Base-by-base conservation (phyloP, 352 stramenopile species). In the Blastocystis sp. region DNA sequence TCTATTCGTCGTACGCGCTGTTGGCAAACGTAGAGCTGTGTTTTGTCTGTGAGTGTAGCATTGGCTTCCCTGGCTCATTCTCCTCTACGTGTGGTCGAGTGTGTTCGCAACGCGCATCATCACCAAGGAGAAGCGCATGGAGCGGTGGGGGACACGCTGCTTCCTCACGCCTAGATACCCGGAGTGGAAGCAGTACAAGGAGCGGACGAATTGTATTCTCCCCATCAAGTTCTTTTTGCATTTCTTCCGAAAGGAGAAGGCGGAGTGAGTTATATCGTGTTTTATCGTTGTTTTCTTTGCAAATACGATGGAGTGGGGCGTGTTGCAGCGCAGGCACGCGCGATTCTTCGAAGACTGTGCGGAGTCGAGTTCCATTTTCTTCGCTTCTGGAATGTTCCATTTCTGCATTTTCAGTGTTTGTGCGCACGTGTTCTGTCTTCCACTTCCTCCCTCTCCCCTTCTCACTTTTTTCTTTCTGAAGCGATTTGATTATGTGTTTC, bases 31-130 rank as follows among this genome's bases (percentile, higher is more conserved):
- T 85, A 71, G 24, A 39, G 21, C 10, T 71, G 19, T 9, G 31
- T 19, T 35, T 24, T 3, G 13, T 6, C 3, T 31, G 21, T 24
- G 3, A n/a, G 3, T 24, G 29, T 85, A 85, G 74, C 74, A 85
- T 85, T 71, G 59, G 74, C 45, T 85, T 31, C 74, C 74, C 3
- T 85, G 59, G 59, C 19, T 85, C 16, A 85, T 85, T 55, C 62
- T 85, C 31, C n/a, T 85, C 3, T 85, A 85, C 29, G 74, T 85
- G 4, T 85, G 74, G 74, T 24, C 0, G 3, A 85, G 29, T 24
- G 74, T 85, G 12, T 85, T 85, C 50, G 74, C 74, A 3, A 85
- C 74, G 3, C 29, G 74, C 24, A 85, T 85, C 41, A 71, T 85
- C 29, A 71, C 59, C 3, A 85, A 85, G 29, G 74, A 85, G 26